These are phyloP conservation scores for Hortaea werneckii DNA, from an alignment of 2,329 filamentous ascomycete species.

Conservation along the genomic window DNA sequence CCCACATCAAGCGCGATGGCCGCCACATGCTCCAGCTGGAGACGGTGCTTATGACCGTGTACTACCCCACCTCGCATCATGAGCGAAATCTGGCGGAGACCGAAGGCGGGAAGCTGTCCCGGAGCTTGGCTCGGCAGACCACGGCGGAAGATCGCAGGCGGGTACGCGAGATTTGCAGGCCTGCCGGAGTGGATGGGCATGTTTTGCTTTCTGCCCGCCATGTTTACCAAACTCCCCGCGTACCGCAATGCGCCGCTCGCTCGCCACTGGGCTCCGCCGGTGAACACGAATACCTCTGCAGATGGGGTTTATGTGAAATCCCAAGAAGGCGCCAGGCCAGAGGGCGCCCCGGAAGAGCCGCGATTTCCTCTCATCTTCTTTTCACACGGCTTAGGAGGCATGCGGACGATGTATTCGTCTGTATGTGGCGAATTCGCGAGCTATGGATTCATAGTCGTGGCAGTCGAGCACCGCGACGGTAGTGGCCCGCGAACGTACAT, in stretches of 20 bases:
- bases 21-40: constrained; percentile 42
- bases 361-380: constrained; percentile 55
- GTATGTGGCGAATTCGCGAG: constrained; percentile 57
- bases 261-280: constrained; percentile 35
- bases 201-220: constrained; percentile 46
- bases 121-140: constrained; percentile 57
- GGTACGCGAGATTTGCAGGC: constrained; percentile 53
- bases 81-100: constrained; percentile 18
- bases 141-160: constrained; percentile 45
- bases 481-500: constrained; percentile 52
- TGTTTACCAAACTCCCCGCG: constrained; percentile 56
- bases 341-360: constrained; percentile 30
- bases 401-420: constrained; percentile 51
- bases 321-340: constrained; percentile 29
- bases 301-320: constrained; percentile 33
- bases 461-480: constrained; percentile 56
- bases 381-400: constrained; percentile 56
- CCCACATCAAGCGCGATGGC: constrained; percentile 40
- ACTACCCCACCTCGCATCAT: constrained; percentile 47
- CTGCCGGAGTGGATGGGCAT: constrained; percentile 34
- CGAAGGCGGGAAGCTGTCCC: constrained; percentile 31
- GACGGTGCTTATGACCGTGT: constrained; percentile 55
- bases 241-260: constrained; percentile 52
- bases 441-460: constrained; percentile 55
- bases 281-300: constrained; percentile 29